Percentiles rank a stretch among this genome's conserved stretches.
These are phyloP conservation scores for Colletotrichum truncatum DNA, from an alignment of 2,329 filamentous ascomycete species.

Conservation along the genomic window DNA sequence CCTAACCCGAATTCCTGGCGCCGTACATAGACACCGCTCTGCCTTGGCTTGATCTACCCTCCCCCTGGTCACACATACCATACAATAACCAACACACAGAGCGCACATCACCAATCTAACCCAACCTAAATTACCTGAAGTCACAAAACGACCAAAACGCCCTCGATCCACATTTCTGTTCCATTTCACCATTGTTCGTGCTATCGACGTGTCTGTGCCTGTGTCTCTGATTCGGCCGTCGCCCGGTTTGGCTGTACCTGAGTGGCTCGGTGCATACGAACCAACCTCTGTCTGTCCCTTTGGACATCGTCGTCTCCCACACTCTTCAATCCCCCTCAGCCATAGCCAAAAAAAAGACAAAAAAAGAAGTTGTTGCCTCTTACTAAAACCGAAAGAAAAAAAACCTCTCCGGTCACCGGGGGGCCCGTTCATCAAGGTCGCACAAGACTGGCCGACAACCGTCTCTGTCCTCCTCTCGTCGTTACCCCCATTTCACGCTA, in stretches of 20 bases:
- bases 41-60: neutral
- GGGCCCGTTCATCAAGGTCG: conserved; percentile 15
- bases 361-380: conserved; percentile 12
- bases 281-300: neutral
- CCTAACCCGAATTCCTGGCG: neutral
- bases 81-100: neutral
- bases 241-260: neutral
- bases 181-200: conserved; percentile 11
- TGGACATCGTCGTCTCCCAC: neutral
- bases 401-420: neutral
- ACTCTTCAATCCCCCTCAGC: neutral
- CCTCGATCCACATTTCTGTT: conserved; percentile 15
- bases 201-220: conserved; percentile 13
- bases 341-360: neutral
- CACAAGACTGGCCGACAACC: conserved; percentile 13
- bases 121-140: too few relatives aligned
- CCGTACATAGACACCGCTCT: neutral
- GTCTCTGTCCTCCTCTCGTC: neutral
- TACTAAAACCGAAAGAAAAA: neutral
- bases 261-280: conserved; percentile 8
- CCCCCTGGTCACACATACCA: neutral
- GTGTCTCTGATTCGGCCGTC: conserved; percentile 5
- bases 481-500: neutral
- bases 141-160: conserved; percentile 11
- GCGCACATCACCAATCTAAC: neutral